These are phyloP conservation scores for Podospora pseudopauciseta DNA, from an alignment of 495 filamentous ascomycete genomes.

Conservation along the genomic window DNA sequence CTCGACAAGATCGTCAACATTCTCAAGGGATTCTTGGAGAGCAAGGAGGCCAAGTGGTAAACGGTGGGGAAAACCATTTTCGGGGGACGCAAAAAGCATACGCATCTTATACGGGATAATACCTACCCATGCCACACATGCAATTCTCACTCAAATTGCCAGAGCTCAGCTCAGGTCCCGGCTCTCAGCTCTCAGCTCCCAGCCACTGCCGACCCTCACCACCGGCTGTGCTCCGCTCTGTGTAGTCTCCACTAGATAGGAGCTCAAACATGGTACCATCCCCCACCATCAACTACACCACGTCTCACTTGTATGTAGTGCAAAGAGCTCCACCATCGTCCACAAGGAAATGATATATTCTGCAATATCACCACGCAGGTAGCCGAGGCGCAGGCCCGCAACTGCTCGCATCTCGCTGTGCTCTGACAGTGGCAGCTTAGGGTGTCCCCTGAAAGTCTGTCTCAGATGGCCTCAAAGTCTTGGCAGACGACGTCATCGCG, in stretches of 20 bases:
- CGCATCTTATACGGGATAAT: background rate
- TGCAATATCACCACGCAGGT: background rate
- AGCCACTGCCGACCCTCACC: no score
- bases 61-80: constrained; percentile 21
- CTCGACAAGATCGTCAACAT: constrained; percentile 71
- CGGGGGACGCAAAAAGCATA: background rate
- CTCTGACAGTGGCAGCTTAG: background rate
- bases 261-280: no score
- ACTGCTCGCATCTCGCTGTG: background rate
- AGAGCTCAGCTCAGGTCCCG: background rate
- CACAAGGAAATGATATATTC: background rate
- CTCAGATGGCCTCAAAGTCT: background rate
- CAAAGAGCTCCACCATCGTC: background rate
- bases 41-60: constrained; percentile 70
- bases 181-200: no score
- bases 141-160: background rate
- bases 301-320: no score
- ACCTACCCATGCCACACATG: background rate
- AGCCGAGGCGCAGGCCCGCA: background rate
- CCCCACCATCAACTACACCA: no score
- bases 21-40: constrained; percentile 66
- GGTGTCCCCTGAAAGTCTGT: background rate
- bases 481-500: background rate
- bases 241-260: no score
- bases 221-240: no score